Conservation (phyloP, 495 filamentous ascomycete genomes). For the Darksidea phi region DNA sequence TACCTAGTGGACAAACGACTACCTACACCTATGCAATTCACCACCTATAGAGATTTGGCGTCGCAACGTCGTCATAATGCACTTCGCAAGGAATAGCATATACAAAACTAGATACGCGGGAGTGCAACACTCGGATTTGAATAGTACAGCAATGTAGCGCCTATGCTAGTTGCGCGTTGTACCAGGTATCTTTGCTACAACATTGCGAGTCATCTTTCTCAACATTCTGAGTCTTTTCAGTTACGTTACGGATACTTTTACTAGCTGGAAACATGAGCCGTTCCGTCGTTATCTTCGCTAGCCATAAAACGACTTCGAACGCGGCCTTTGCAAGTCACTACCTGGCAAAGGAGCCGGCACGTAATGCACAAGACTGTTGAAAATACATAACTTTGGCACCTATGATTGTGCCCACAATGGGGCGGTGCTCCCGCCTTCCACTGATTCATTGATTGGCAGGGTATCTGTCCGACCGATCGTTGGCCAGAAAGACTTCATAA, state of each 20-base stretch:
- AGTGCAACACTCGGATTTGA: too few relatives aligned
- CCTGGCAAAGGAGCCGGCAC: not conserved
- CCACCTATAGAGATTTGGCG: too few relatives aligned
- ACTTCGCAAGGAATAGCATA: too few relatives aligned
- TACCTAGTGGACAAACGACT: too few relatives aligned
- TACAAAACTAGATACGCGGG: too few relatives aligned
- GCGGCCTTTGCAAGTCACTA: not conserved
- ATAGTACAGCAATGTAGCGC: too few relatives aligned
- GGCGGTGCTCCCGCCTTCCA: not conserved
- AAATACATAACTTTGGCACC: not conserved
- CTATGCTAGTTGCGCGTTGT: too few relatives aligned
- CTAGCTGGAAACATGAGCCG: not conserved
- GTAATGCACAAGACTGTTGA: not conserved
- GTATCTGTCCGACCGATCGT: not conserved
- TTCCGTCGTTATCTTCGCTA: not conserved
- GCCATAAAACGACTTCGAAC: not conserved
- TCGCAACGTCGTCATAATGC: too few relatives aligned
- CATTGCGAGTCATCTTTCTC: too few relatives aligned
- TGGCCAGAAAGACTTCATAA: not conserved
- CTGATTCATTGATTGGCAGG: not conserved
- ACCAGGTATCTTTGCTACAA: too few relatives aligned
- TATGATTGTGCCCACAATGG: not conserved
- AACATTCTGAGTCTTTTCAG: too few relatives aligned
- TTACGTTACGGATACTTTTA: not conserved
- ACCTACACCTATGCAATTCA: too few relatives aligned